Base-by-base conservation (phyloP, 768 basidiomycete species). In the Tremella fuciformis region DNA sequence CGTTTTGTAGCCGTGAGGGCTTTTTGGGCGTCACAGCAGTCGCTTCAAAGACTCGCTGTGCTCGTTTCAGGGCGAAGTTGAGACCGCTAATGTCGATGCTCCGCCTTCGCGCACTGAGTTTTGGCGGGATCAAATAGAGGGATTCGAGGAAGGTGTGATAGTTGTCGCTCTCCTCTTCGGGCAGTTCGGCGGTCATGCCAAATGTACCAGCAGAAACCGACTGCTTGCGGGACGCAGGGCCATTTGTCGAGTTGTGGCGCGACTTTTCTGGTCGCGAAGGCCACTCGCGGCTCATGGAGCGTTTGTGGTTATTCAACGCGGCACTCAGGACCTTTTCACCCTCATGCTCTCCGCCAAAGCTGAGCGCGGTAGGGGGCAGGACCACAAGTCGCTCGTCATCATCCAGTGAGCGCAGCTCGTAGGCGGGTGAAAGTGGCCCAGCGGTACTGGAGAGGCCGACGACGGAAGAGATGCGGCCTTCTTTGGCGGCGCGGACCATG, bases 51-150 rank as follows among this genome's bases (percentile, higher is more conserved):
- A 60, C 57, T 22, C 57, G 29, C 22, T 59, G 47, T 11, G 74
- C 71, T 22, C 76, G 54, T 47, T 71, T 66, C 48, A 88, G 83
- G 0, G 91, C 90, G 50, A 91, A 85, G 57, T 86, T 84, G 58
- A 97, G 82, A 29, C 91, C 92, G 13, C 92, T 92, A 42, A 89
- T 83, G 77, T 97, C 92, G 56, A 92, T 90, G 73, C 88, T 91
- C 48, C 88, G 80, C 53, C 91, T 58, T 16, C 78, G 55, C 8
- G 70, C 57, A 19, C 42, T 55, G 16, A 54, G 51, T 9, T 48
- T 50, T 24, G 67, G 62, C 16, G 59, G 34, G 40, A 48, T 53
- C 24, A 62, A 13, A 40, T 52, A 57, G 16, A 67, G n/a, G n/a
- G 57, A 40, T 50, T 38, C 18, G 41, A 47, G 8, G 37, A 38